Percentiles rank a stretch among this genome's conserved stretches.
Evolutionary conservation across 495 filamentous ascomycete genomes (phyloP).

Genomic region (Podospora pseudocomata): DNA sequence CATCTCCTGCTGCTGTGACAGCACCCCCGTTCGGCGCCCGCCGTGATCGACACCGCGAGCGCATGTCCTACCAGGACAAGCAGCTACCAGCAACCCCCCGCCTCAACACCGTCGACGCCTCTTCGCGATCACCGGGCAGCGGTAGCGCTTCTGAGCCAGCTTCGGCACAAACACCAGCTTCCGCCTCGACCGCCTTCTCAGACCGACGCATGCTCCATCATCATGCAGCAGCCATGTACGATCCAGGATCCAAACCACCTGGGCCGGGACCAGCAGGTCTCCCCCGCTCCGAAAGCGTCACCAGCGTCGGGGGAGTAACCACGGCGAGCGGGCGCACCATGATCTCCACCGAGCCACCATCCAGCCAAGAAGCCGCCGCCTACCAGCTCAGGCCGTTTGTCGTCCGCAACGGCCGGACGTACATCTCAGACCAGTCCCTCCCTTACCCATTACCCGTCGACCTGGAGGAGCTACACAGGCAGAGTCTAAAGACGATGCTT

Average conservation of each 20-base stretch:
- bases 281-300: slow-evolving; percentile 40
- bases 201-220: slow-evolving; percentile 33
- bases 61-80: slow-evolving; percentile 36
- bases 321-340: slow-evolving; percentile 36
- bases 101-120: slow-evolving; percentile 34
- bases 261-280: slow-evolving; percentile 21
- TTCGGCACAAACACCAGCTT: slow-evolving; percentile 30
- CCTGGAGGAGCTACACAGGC: slow-evolving; percentile 80
- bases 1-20: slow-evolving; percentile 13
- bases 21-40: slow-evolving; percentile 15
- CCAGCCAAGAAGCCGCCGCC: slow-evolving; percentile 24
- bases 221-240: slow-evolving; percentile 34
- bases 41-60: slow-evolving; percentile 25
- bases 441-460: slow-evolving; percentile 86
- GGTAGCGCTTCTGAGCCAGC: slow-evolving; percentile 30
- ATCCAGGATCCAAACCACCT: slow-evolving; percentile 26
- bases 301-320: slow-evolving; percentile 34
- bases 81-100: slow-evolving; percentile 37
- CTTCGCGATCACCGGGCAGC: slow-evolving; percentile 25
- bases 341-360: slow-evolving; percentile 33
- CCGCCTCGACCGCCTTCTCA: slow-evolving; percentile 20
- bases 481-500: slow-evolving; percentile 78
- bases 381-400: slow-evolving; percentile 59
- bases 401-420: slow-evolving; percentile 71
- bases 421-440: slow-evolving; percentile 69